Conservation (phyloP, 225 moss, liverwort and hornwort genomes). For the Marchantia paleacea region DNA sequence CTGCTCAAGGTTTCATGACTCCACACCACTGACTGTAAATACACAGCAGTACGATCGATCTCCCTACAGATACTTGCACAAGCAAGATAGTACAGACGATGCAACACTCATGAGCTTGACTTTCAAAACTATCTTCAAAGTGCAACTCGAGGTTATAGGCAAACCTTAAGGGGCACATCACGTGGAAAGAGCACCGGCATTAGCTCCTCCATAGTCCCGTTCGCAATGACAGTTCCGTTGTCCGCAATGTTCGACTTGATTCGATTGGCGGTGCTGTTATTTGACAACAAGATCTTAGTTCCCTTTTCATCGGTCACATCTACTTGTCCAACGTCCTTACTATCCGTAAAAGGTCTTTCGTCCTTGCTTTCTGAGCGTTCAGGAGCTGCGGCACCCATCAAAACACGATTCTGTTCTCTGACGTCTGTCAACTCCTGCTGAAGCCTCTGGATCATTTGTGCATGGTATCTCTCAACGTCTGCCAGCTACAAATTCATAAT, state of each 20-base stretch:
- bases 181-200: constrained; percentile 62
- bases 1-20: no score
- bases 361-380: constrained; percentile 60
- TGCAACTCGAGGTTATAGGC: background rate
- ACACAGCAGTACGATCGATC: no score
- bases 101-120: no score
- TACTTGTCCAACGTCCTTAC: constrained; percentile 46
- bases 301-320: constrained; percentile 58
- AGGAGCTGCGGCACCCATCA: constrained; percentile 48
- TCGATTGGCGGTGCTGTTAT: constrained; percentile 46
- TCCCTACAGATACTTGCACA: no score
- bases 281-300: constrained; percentile 34
- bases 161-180: constrained; percentile 51
- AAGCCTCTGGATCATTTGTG: constrained; percentile 70
- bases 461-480: constrained; percentile 84
- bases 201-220: constrained; percentile 53
- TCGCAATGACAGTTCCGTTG: constrained; percentile 42
- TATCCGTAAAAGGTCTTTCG: constrained; percentile 43
- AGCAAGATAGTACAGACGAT: no score
- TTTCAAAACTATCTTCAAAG: no score
- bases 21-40: no score
- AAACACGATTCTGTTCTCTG: constrained; percentile 62
- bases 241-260: constrained; percentile 51
- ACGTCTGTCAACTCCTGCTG: constrained; percentile 76
- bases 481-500: constrained; percentile 52